Evolutionary conservation across 2,329 filamentous ascomycete species (phyloP), one percentile per base, ranked within the genome.

Genomic region (Alternaria panax): DNA sequence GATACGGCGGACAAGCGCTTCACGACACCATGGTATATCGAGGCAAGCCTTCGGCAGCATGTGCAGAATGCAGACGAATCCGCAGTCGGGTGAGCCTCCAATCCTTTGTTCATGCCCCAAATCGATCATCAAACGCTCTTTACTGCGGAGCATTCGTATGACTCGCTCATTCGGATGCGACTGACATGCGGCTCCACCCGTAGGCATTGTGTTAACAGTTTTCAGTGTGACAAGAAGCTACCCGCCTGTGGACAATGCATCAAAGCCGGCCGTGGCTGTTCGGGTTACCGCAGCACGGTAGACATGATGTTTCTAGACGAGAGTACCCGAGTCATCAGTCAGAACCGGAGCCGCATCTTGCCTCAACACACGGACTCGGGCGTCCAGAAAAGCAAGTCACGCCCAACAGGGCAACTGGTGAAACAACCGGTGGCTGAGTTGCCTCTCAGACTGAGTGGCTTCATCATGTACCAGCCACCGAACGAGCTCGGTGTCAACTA

Each of bases 221-320:
- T 18, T 5, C 22, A 75, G 73, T 75, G 71, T 45, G 70, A 75
- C 54, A 65, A 66, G 56, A 62, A 63, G 36, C 47, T 63, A 11
- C 73, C 69, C 12, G 53, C 60, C 30, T 75, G 73, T 36, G 66
- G 68, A 36, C 71, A 72, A 60, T 73, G 70, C 46, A 58, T 65
- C 34, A 73, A 68, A 54, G 62, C 64, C 14, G 68, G 73, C 24
- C 63, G 71, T 24, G 46, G 41, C 38, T 74, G 72, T 48, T 59
- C 70, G 38, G 72, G 73, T 5, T 75, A 74, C 42, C 68, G 72
- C 25, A 70, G 70, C 45, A 50, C 53, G 8, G 50, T 67, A 11
- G 73, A 75, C 51, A 62, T 75, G 8, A 64, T 74, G 62, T 74
- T 75, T 46, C 67, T 68, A 32, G 69, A 75, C 27, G 68, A 75